Base-by-base conservation (phyloP, 208 protist genomes). In the Leishmania amazonensis region DNA sequence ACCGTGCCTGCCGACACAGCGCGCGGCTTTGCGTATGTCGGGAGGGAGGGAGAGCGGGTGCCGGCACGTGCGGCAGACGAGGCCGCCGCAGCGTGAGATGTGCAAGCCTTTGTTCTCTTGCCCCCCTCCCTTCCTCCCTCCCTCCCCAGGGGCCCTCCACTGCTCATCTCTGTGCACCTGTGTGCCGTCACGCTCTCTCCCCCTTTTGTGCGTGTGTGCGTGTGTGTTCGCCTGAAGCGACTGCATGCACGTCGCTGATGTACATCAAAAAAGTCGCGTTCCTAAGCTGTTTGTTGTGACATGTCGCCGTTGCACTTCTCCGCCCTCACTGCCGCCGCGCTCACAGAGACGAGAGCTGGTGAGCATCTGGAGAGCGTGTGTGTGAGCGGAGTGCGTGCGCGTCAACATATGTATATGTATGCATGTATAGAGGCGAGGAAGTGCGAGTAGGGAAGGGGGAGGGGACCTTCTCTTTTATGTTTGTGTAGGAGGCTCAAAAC, bases 41-140 rank as follows among this genome's bases (percentile, higher is more conserved):
- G 89, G 5, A 67, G 87, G 8, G 87, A 93, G 58, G 88, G 88
- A 28, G 83, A 92, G 19, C 74, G 83, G 64, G 78, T 67, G 1
- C 71, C 81, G 0, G 38, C 75, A 8, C 75, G 75, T 40, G 68
- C 76, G 9, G 54, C 72, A 9, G 79, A 73, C 2, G 70, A 80
- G 51, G 73, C 40, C 0, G 79, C 38, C 8, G 76, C 79, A 5
- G 53, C 49, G 64, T 75, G 60, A 21, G 28, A 51, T 35, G 28
- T 9, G 13, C 8, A 31, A 62, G 24, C 24, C 57, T 31, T 62
- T 54, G 51, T 21, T 54, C 15, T 54, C 51, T 54, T 54, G 51
- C 51, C 51, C 40, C 38, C 7, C 19, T 21, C 13, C 64, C 40
- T 42, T 38, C 65, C 13, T 45, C 38, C 40, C 15, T 17, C 15